phyloP scores from a whole-genome alignment of 208 protist species.

The Crithidia fasciculata region DNA sequence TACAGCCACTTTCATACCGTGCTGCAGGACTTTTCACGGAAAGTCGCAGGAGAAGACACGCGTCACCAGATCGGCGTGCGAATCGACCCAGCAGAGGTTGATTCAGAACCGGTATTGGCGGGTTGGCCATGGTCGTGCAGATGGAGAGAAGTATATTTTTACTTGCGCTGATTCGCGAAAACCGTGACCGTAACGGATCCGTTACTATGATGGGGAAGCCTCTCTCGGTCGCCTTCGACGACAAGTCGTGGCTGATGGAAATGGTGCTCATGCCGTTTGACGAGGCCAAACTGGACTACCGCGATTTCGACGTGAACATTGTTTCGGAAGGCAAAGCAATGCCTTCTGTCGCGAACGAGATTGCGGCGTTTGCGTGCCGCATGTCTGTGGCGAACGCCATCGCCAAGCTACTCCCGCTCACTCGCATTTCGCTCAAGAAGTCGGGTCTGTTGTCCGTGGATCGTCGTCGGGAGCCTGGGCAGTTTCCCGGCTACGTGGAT shows the following conservation, averaged over 20 bases:
- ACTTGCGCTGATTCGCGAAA: conserved; percentile 83
- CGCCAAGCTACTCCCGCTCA: conserved; percentile 82
- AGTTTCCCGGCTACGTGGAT: conserved; percentile 88
- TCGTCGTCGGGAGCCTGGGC: conserved; percentile 72
- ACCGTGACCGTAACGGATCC: conserved; percentile 71
- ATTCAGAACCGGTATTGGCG: conserved; percentile 81
- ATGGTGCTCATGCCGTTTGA: conserved; percentile 92
- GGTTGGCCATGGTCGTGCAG: conserved; percentile 79
- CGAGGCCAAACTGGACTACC: conserved; percentile 82
- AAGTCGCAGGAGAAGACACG: conserved; percentile 88
- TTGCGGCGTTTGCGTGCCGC: conserved; percentile 81
- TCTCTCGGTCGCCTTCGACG: conserved; percentile 69
- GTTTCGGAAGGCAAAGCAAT: conserved; percentile 84
- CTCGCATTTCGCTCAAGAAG: conserved; percentile 90
- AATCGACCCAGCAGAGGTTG: conserved; percentile 85
- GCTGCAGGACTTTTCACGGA: conserved; percentile 86
- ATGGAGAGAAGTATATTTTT: conserved; percentile 88
- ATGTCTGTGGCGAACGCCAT: conserved; percentile 89
- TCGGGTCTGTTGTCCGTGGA: conserved; percentile 88
- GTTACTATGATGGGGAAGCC: conserved; percentile 85
- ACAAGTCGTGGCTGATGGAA: conserved; percentile 92
- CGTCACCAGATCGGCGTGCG: conserved; percentile 92
- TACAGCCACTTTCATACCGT: conserved; percentile 92
- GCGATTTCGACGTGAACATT: conserved; percentile 89
- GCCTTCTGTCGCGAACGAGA: conserved; percentile 86